Evolutionary conservation across 2,329 filamentous ascomycete genomes (phyloP), one percentile per base, ranked within the genome.

Genomic region (Aspergillus chevalieri): DNA sequence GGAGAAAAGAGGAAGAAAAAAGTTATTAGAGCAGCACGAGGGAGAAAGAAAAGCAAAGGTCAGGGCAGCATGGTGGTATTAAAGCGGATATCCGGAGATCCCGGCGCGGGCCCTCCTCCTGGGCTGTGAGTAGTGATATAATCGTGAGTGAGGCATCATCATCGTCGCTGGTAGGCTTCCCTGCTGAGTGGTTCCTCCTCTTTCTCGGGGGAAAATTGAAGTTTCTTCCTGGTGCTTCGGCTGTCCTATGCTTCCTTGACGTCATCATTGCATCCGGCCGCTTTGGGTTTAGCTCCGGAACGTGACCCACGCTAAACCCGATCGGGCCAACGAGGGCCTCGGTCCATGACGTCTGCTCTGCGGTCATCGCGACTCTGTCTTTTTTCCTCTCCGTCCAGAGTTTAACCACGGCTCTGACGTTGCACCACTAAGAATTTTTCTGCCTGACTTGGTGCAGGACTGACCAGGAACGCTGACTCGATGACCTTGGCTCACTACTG

Each of bases 271-370:
- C 53, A 57, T 52, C 2, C 4, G 45, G 45, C 47, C 51, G 50
- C 48, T 28, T 52, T 44, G 46, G 44, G 59, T 46, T 52, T 65
- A 64, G 63, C 46, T 26, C 38, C 6, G 43, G 57, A 53, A 50
- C 39, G 52, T 53, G 47, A 43, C 12, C 1, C 1, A 2, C 42
- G 12, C 56, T 64, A 65, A 34, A 2, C 61, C 51, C 3, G 0
- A 57, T 54, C 6, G 2, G 56, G 58, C 22, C 51, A 52, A 55
- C 34, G 14, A 36, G 54, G 49, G 30, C 15, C 30, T 10, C 39
- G 43, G 54, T 61, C 59, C 62, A 66, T 66, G 64, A 66, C 64
- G 64, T 63, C 33, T 33, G 21, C 21, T 45, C 26, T 33, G 17
- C 22, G 24, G 14, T n/a, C 28, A n/a, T 38, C 12, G 24, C 15